Base-by-base conservation (phyloP, 352 stramenopile species). In the Aphanomyces stellatus region DNA sequence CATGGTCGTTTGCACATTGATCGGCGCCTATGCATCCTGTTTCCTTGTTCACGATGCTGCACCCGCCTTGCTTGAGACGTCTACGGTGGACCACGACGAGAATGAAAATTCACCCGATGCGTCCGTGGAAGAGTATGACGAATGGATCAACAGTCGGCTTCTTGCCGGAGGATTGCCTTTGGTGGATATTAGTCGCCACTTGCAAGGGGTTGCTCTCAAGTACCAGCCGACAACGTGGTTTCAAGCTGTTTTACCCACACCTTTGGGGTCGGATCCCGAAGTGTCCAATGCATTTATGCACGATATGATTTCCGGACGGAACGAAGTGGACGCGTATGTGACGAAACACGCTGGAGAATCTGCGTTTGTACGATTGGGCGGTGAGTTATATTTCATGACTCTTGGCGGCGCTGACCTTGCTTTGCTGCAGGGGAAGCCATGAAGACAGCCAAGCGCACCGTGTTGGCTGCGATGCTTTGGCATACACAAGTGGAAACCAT, bases 381-480 rank as follows among this genome's bases (percentile, higher is more conserved):
- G 49, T 57, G 33, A 28, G 46, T 15, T 28, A 28, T 30, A 42
- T 40, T 53, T 22, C 22, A 53, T 19, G 1, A 53, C 10, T 53
- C 25, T 11, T 2, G 19, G 59, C 6, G 65, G 65, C 33, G n/a
- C 37, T 46, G n/a, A 46, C 37, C 13, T 46, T 46, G 2, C 8
- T 43, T 43, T 43, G 8, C 17, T 17, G 17, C 33, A 57, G 67
- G 88, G 7, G 82, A 92, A 51, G 76, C 87, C 7, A 95, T 96
- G 86, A 94, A 94, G 53, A 76, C 87, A n/a, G 88, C 88, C 46
- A 81, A 87, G 33, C 75, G 87, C 56, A 92, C 83, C 0, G 81
- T 94, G 51, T 91, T 84, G 61, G 88, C 87, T 48, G 82, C 86
- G 2, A 95, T 96, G 86, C 82, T 96, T 51, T 94, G 87, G 86